Evolutionary conservation across 108 stramenopile genomes (phyloP), one percentile per base, ranked within the genome.

Genomic region (Skeletonema tropicum): DNA sequence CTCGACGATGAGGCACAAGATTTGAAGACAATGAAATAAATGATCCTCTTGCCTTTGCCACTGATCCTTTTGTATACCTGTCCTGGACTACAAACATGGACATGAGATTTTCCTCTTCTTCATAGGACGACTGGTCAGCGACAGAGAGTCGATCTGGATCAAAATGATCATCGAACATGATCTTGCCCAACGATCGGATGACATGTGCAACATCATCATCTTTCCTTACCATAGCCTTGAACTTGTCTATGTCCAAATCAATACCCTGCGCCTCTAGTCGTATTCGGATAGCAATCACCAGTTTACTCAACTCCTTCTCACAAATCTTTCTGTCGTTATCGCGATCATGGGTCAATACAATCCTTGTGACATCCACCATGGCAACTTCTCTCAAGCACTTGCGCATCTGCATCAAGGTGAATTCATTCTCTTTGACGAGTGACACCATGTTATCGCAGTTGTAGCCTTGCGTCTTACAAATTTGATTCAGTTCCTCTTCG

Each of bases 401-500:
- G 7, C 52, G 6, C 52, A 55, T 55, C 52, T 55, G 52, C 19
- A 55, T 15, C 23, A 55, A 23, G 1, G 23, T 55, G 23, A 25
- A 55, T 9, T 55, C 52, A 25, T 55, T 55, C 10, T 55, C 52
- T 55, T 55, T 55, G 52, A 55, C 52, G 8, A 55, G 23, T 55
- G 52, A 55, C 6, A 55, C 52, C 52, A 55, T 23, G 23, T 7
- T 55, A n/a, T 55, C 52, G 10, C 52, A 25, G 23, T 55, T 55
- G 23, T 23, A 11, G 23, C 52, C 52, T 55, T 55, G 52, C 9
- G 5, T 55, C 0, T 9, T 55, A 8, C 19, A 21, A 55, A 55
- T 55, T 55, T 55, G 17, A 25, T 25, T 8, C 52, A 55, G 8
- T 1, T 55, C 23, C 7, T 55, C 23, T 23, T 55, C 52, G 7